Conservation (phyloP, 2,329 filamentous ascomycete species). For the Beauveria sp. region DNA sequence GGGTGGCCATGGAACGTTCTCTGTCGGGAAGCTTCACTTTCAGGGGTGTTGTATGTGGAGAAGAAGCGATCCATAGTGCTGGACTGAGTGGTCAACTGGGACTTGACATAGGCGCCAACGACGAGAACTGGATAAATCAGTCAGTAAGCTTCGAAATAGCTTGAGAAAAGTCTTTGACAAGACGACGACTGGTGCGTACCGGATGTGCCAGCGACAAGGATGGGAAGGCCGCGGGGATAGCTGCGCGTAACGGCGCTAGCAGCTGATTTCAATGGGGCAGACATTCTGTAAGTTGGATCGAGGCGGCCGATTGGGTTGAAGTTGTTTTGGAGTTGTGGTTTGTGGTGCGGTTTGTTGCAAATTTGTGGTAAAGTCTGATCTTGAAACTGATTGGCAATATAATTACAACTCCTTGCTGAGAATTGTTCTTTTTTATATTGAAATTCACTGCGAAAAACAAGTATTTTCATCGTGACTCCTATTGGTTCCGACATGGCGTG, state of each 20-base stretch:
- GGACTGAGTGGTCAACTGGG: conserved; percentile 26
- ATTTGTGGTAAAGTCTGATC: neutral
- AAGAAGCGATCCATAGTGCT: conserved; percentile 30
- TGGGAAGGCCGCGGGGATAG: neutral
- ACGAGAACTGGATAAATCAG: conserved; percentile 6
- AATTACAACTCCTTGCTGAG: neutral
- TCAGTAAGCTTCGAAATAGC: neutral
- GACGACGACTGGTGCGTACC: neutral
- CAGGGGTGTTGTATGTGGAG: conserved; percentile 28
- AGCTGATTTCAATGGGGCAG: conserved; percentile 1
- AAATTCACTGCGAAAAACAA: neutral
- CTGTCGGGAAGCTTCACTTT: conserved; percentile 27
- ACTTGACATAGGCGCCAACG: conserved; percentile 25
- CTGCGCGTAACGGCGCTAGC: conserved; percentile 6
- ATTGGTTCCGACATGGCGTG: conserved; percentile 9
- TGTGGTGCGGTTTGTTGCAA: neutral
- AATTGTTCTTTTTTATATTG: neutral
- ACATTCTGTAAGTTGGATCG: neutral
- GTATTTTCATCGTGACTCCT: neutral
- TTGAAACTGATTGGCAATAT: neutral
- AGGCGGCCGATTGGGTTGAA: neutral
- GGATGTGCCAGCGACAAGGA: conserved; percentile 5
- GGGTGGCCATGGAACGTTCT: conserved; percentile 25
- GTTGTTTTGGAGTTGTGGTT: neutral
- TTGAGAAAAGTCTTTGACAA: neutral